phyloP scores from a whole-genome alignment of 805 yeast species.

The Lipomyces spencermartinsiae region DNA sequence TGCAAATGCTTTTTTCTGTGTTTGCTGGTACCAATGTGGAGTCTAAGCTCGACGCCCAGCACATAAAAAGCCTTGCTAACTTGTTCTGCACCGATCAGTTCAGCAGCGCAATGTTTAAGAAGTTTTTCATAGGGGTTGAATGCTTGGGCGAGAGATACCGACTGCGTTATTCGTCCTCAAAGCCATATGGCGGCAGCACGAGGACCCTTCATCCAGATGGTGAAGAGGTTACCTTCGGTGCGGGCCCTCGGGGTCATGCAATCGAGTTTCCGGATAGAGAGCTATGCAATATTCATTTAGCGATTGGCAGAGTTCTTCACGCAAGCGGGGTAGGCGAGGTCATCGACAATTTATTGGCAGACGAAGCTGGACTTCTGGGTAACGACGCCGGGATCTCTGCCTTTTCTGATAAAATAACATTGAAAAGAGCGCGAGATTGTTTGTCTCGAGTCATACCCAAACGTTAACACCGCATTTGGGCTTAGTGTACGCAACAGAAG shows the following conservation, averaged over 20 bases:
- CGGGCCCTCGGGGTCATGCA: background rate
- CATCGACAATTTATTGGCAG: background rate
- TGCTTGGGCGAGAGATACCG: background rate
- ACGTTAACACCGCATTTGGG: no score
- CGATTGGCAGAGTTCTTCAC: background rate
- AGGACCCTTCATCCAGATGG: background rate
- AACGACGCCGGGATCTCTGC: background rate
- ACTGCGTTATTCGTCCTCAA: background rate
- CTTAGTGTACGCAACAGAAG: no score
- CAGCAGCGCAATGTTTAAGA: background rate
- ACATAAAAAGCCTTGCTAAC: background rate
- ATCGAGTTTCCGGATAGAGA: background rate
- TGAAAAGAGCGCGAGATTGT: no score
- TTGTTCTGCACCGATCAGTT: background rate
- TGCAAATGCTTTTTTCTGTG: background rate
- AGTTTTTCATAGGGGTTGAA: background rate
- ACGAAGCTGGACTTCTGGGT: background rate
- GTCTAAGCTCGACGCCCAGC: background rate
- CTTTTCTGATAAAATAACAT: background rate
- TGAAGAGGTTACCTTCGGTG: background rate
- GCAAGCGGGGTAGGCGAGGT: background rate
- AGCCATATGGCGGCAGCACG: no score
- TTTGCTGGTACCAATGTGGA: background rate
- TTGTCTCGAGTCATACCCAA: no score
- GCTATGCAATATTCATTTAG: background rate